Conservation (phyloP, 208 protist species). For the Tetramitus jugosus region DNA sequence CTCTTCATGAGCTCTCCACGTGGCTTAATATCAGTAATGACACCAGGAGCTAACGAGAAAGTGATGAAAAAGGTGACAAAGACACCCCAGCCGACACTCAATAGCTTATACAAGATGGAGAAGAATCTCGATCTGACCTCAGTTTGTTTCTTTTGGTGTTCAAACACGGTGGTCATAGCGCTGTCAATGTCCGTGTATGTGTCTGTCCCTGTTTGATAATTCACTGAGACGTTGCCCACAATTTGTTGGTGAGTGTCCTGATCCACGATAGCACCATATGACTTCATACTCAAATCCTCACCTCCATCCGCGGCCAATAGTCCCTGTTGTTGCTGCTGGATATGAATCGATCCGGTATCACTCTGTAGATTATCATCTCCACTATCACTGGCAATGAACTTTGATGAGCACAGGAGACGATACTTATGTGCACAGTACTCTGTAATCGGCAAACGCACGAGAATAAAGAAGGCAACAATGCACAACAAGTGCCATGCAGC, state of each 20-base stretch:
- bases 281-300: no score
- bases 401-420: no score
- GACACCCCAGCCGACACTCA: neutral
- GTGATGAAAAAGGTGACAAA: conserved; percentile 7
- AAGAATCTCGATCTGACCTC: neutral
- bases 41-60: neutral
- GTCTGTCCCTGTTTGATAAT: neutral
- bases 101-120: neutral
- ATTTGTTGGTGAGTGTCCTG: no score
- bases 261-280: no score
- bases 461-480: neutral
- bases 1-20: neutral
- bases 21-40: conserved; percentile 1
- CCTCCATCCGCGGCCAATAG: no score
- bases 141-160: no score
- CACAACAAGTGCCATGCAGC: neutral
- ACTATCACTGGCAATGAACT: no score
- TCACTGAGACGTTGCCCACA: neutral
- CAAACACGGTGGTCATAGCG: no score
- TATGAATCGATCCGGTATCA: no score
- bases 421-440: neutral
- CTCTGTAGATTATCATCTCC: no score
- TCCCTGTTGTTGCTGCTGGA: no score
- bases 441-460: conserved; percentile 1
- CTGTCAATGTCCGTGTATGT: no score